Evolutionary conservation across 805 yeast genomes (phyloP).

Genomic region (Saturnispora galanensis): DNA sequence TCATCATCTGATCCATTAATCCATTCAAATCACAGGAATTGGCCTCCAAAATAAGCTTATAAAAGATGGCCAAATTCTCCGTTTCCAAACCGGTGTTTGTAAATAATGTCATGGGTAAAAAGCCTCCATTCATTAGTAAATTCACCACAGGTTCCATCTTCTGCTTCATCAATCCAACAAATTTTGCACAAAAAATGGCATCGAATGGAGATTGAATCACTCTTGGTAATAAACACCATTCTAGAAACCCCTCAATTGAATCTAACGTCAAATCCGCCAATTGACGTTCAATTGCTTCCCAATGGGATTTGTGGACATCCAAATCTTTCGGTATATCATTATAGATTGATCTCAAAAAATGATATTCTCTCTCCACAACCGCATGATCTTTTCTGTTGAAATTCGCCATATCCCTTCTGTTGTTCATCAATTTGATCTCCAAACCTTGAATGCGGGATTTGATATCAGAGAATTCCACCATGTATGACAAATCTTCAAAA

Average conservation of each 20-base stretch:
- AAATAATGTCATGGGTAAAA: slow-evolving; percentile 47
- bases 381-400: slow-evolving; percentile 16
- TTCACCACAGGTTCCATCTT: slow-evolving; percentile 23
- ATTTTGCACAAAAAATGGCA: slow-evolving; percentile 59
- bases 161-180: slow-evolving; percentile 40
- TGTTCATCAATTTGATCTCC: slow-evolving; percentile 27
- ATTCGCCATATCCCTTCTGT: slow-evolving; percentile 20
- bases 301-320: slow-evolving; percentile 35
- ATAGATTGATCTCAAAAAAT: slow-evolving; percentile 20
- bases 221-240: slow-evolving; percentile 66
- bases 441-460: slow-evolving; percentile 28
- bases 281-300: slow-evolving; percentile 22
- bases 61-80: slow-evolving; percentile 72
- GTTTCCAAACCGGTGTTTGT: slow-evolving; percentile 70
- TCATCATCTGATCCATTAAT: slow-evolving; percentile 34
- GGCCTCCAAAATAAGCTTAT: slow-evolving; percentile 42
- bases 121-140: slow-evolving; percentile 16
- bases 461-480: slow-evolving; percentile 33
- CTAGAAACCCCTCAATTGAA: slow-evolving; percentile 44
- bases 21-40: too few species aligned
- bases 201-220: slow-evolving; percentile 72
- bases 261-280: slow-evolving; percentile 17
- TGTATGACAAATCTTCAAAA: slow-evolving; percentile 42
- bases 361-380: slow-evolving; percentile 18
- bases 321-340: slow-evolving; percentile 30